Base-by-base conservation (phyloP, 2,329 filamentous ascomycete species). In the Zarea fungicola region DNA sequence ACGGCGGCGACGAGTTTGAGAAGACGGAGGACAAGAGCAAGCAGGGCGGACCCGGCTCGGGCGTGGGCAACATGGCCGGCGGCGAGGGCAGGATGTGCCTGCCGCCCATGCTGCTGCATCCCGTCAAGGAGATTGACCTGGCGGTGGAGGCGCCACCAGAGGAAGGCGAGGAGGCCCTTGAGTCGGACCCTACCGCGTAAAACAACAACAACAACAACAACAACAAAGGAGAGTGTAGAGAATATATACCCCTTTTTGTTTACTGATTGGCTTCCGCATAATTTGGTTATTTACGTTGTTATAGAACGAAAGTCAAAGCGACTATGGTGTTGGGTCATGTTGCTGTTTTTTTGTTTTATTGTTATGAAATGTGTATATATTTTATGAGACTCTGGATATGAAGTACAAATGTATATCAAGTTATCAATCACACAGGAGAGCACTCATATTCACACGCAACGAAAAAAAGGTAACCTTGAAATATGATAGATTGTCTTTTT, bases 31-130 rank as follows among this genome's bases (percentile, higher is more conserved):
- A 81, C 50, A 59, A 65, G 59, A 75, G 66, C 60, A 76, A 73
- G 64, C 68, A 76, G 51, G 78, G 74, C 25, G 62, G n/a, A n/a
- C n/a, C n/a, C n/a, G n/a, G 65, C 21, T 68, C 64, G 31, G 65
- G 60, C 47, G 73, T 80, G 6, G 65, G 67, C 35, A 63, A 68
- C 54, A 84, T 82, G 77, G 75, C 73, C 42, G 79, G 83, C 41
- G 83, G 85, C 14, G 87, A 91, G 65, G 89, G 89, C 10, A 78
- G 90, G 52, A 95, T 96, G 89, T 96, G 91, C 68, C 70, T 96
- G 34, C 89, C 90, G 7, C 88, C 87, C 1, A 92, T 96, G 84
- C 69, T 96, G 53, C 68, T 96, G 55, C 91, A 96, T 75, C 91
- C 91, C 0, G 78, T 96, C 46, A 96, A 96, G 73, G 78, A 81